Evolutionary conservation across 495 filamentous ascomycete species (phyloP).

Genomic region (Penicillium subrubescens): DNA sequence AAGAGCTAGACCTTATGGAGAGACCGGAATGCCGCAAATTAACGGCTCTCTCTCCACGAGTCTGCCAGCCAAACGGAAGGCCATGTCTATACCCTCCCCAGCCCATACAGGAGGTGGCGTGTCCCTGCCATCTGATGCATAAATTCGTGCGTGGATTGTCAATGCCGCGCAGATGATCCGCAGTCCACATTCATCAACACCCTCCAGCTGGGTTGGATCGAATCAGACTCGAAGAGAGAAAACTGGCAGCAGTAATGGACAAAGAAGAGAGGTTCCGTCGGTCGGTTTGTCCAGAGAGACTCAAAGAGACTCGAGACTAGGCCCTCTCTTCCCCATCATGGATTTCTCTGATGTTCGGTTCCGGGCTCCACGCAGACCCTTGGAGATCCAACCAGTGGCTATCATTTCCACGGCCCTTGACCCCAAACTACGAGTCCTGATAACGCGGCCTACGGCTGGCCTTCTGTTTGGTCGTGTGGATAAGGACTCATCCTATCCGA

Average conservation of each 20-base stretch:
- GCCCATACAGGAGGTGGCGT: conserved; percentile 3
- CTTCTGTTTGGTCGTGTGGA: conserved; percentile 5
- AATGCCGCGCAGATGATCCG: conserved; percentile 17
- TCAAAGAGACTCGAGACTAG: not conserved
- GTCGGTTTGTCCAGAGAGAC: not conserved
- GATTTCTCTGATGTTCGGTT: conserved; percentile 3
- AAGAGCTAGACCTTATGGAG: not conserved
- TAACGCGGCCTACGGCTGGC: not conserved
- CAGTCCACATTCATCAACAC: not conserved
- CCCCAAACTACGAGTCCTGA: conserved; percentile 1
- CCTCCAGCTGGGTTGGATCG: not conserved
- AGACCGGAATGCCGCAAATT: not conserved
- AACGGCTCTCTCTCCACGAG: not conserved
- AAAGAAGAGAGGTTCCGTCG: not conserved
- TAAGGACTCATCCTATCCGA: conserved; percentile 16
- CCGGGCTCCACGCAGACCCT: conserved; percentile 12
- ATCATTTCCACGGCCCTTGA: conserved; percentile 8
- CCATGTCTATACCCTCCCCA: not conserved
- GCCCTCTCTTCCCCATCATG: not conserved
- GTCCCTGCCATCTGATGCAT: conserved; percentile 8
- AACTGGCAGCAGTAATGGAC: not conserved
- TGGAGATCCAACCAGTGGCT: conserved; percentile 8
- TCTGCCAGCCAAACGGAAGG: not conserved
- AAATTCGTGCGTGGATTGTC: not conserved
- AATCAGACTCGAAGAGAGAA: not conserved